These are phyloP conservation scores for Boechera divaricarpa DNA, from an alignment of 345 rosid genomes.

Conservation along the genomic window DNA sequence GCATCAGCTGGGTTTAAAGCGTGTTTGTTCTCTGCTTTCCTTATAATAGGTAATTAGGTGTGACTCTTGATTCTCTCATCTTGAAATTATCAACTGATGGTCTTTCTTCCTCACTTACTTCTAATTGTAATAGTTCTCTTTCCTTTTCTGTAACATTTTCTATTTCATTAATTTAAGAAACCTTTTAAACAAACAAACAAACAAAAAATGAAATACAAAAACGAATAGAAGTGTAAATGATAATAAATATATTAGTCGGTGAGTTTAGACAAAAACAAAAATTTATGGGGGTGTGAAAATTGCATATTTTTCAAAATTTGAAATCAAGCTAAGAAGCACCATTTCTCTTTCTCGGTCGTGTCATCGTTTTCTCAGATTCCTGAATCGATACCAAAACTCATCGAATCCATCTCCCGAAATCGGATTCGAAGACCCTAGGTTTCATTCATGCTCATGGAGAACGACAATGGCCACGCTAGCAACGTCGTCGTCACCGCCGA, in stretches of 20 bases:
- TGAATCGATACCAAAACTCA: conserved; percentile 39
- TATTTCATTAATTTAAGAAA: too few species aligned
- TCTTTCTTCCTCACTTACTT: too few species aligned
- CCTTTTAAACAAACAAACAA: too few species aligned
- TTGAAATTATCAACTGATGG: too few species aligned
- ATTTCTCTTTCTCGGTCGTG: conserved; percentile 39
- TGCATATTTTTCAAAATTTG: conserved; percentile 30
- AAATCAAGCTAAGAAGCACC: conserved; percentile 42
- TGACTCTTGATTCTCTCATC: too few species aligned
- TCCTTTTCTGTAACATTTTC: too few species aligned
- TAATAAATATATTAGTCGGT: conserved; percentile 28
- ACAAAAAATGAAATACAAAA: not conserved
- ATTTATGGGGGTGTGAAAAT: conserved; percentile 14
- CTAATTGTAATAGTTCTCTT: too few species aligned
- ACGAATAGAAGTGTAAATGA: not conserved
- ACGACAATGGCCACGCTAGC: conserved; percentile 41
- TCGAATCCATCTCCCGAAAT: not conserved
- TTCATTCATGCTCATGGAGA: conserved; percentile 46
- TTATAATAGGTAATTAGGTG: too few species aligned
- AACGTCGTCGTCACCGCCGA: conserved; percentile 46
- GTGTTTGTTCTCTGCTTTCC: too few species aligned
- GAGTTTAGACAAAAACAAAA: conserved; percentile 16
- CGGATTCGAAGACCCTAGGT: conserved; percentile 40
- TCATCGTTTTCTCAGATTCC: conserved; percentile 47
- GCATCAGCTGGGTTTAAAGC: too few species aligned